Conservation (phyloP, 108 stramenopile genomes). For the Asterionellopsis glacialis region DNA sequence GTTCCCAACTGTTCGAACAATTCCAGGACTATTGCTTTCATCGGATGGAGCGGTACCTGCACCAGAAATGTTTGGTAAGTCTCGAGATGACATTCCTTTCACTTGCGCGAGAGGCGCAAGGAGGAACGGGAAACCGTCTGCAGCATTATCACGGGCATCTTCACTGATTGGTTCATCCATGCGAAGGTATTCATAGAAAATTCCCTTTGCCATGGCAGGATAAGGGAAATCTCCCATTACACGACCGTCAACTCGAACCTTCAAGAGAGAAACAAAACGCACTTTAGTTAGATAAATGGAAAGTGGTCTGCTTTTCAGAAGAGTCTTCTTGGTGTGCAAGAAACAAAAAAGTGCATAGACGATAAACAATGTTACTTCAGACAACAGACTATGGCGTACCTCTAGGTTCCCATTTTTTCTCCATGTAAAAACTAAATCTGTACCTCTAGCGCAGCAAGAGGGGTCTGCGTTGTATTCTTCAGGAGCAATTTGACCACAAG, state of each 20-base stretch:
- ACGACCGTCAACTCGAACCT: constrained; percentile 72
- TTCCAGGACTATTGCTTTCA: constrained; percentile 14
- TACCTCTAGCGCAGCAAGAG: constrained; percentile 80
- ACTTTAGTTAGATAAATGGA: not conserved
- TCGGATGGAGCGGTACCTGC: constrained; percentile 23
- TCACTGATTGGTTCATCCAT: constrained; percentile 70
- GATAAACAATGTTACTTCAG: no score
- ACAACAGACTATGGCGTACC: constrained; percentile 35
- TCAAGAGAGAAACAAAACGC: not conserved
- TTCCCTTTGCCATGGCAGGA: constrained; percentile 76
- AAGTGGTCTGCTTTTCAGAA: no score
- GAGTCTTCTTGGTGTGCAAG: no score
- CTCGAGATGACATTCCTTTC: constrained; percentile 40
- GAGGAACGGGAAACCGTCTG: constrained; percentile 83
- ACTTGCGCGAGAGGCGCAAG: constrained; percentile 76
- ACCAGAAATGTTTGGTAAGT: constrained; percentile 16
- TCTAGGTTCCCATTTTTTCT: constrained; percentile 76
- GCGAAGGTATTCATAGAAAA: constrained; percentile 81
- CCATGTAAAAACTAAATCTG: constrained; percentile 85
- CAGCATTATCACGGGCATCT: constrained; percentile 65
- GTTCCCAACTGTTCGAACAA: constrained; percentile 25
- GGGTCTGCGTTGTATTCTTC: constrained; percentile 64
- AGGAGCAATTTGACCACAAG: constrained; percentile 81
- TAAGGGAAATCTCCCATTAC: constrained; percentile 73
- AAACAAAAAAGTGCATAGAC: not conserved